Conservation (phyloP, 2,329 filamentous ascomycete species). For the Pseudofabraea citricarpa region DNA sequence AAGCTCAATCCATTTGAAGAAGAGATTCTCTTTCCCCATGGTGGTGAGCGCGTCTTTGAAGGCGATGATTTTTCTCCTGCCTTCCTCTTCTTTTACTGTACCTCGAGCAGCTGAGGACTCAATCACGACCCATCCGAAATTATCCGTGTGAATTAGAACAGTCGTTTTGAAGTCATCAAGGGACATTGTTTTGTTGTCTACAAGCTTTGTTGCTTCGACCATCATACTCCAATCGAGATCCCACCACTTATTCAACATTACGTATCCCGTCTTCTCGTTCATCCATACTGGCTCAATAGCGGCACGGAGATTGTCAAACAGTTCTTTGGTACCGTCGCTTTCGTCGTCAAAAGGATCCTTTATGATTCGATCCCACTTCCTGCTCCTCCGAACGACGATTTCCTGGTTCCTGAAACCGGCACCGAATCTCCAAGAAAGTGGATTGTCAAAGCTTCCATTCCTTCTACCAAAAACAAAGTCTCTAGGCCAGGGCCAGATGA, state of each 20-base stretch:
- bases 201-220: constrained; percentile 65
- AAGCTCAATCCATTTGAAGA: constrained; percentile 90
- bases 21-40: constrained; percentile 81
- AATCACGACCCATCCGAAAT: constrained; percentile 68
- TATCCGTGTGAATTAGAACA: constrained; percentile 63
- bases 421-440: constrained; percentile 66
- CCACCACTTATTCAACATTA: constrained; percentile 81
- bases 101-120: constrained; percentile 48
- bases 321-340: constrained; percentile 47
- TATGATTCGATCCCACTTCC: constrained; percentile 63
- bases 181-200: constrained; percentile 54
- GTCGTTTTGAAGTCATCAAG: constrained; percentile 67
- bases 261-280: constrained; percentile 77
- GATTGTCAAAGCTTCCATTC: constrained; percentile 43
- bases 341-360: constrained; percentile 32
- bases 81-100: constrained; percentile 52
- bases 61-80: constrained; percentile 68
- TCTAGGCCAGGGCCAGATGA: constrained; percentile 69
- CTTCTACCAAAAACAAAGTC: constrained; percentile 62
- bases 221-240: constrained; percentile 83
- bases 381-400: constrained; percentile 74
- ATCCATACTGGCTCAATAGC: constrained; percentile 66
- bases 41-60: constrained; percentile 73
- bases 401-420: constrained; percentile 77
- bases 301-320: constrained; percentile 57